Evolutionary conservation across 2,329 filamentous ascomycete species (phyloP), one percentile per base, ranked within the genome.

Genomic region (Fusarium foetens): DNA sequence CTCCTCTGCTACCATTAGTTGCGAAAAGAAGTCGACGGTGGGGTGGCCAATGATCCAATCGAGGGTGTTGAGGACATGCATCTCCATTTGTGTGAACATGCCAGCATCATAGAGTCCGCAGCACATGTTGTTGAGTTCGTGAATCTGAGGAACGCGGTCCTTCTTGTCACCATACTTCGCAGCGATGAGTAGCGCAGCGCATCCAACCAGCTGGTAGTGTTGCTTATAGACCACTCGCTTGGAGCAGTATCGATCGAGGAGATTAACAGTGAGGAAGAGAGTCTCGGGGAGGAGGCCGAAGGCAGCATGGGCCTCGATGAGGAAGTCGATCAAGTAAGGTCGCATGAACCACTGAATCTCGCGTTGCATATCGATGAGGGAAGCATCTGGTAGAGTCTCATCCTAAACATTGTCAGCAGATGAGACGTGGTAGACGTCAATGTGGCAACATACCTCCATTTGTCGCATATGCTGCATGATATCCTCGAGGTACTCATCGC

Each of bases 41-140:
- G 96, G 95, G 84, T 98, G 95, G 61, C 96, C 96, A 75, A 99
- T 93, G 75, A 92, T 91, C 96, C 96, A 99, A 81, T 97, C 94
- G 66, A 99, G 89, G 3, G 96, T 99, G 84, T 98, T 97, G 76
- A 99, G 89, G 41, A 99, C 95, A 82, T 99, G 96, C 95, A 97
- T 98, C 85, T 99, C 96, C 96, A 99, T 99, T 83, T 99, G 96
- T 16, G 95, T 95, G 85, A 99, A 99, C 96, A 99, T 99, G 84
- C 97, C 95, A 54, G 97, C 94, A 78, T 99, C 96, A 84, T 99
- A 99, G 42, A 98, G 89, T 41, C 93, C 95, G 84, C 96, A 98
- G 88, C 96, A 99, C 96, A 99, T 98, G 75, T 95, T 97, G 88
- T 97, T 97, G 73, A 99, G 87, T 82, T 99, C 96, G 80, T 94